A percentile compares a stretch with the other conserved stretches of the same genome.
Conservation (phyloP, 208 protist species). For the Leishmania lainsoni region DNA sequence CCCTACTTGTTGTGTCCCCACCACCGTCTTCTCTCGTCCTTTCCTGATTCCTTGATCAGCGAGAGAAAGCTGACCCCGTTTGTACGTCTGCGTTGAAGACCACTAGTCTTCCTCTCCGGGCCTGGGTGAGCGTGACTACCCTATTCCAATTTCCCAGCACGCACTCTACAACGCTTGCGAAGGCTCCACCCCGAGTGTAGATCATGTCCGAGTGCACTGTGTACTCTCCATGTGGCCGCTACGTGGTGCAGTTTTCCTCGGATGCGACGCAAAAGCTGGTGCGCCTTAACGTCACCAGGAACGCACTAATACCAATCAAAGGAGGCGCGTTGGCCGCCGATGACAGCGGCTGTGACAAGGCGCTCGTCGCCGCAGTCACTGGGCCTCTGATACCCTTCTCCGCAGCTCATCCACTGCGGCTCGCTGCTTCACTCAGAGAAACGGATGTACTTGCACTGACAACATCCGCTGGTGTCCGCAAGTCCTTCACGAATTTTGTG, state of each 20-base stretch:
- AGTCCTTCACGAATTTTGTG: slow-evolving; percentile 64
- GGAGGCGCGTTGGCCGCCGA: background rate
- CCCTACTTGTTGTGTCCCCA: background rate
- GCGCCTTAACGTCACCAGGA: slow-evolving; percentile 36
- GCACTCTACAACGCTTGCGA: background rate
- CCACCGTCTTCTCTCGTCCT: background rate
- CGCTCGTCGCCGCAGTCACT: background rate
- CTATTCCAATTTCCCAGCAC: background rate
- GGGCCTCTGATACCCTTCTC: slow-evolving; percentile 2
- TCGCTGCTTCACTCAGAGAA: slow-evolving; percentile 41
- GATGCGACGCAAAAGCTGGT: slow-evolving; percentile 28
- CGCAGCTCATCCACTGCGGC: slow-evolving; percentile 3
- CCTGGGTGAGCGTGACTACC: background rate
- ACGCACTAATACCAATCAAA: slow-evolving; percentile 8
- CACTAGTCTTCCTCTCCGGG: background rate
- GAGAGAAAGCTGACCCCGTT: background rate
- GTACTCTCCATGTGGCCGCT: slow-evolving; percentile 73
- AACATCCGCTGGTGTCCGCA: slow-evolving; percentile 68
- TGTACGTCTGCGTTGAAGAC: background rate
- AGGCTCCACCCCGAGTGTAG: background rate
- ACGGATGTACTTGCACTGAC: slow-evolving; percentile 63
- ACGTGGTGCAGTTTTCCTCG: slow-evolving; percentile 54
- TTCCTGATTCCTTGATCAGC: background rate
- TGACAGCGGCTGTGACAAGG: background rate
- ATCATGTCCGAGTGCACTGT: slow-evolving; percentile 66